Evolutionary conservation across 2,329 filamentous ascomycete genomes (phyloP), one percentile per base, ranked within the genome.

Genomic region (Colletotrichum musae): DNA sequence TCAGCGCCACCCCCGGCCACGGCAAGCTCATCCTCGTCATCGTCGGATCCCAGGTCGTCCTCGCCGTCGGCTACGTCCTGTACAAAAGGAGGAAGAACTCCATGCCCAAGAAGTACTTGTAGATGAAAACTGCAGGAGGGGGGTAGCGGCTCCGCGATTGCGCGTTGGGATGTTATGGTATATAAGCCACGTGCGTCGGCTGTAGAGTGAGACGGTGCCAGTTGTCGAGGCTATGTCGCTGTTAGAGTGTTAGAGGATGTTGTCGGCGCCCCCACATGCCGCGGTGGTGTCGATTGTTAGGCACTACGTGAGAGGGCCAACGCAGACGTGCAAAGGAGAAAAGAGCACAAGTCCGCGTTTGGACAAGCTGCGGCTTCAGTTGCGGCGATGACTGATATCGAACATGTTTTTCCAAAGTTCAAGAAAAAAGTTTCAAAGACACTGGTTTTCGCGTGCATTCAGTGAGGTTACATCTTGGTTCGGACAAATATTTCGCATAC

Each of bases 31-130:
- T 97, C 72, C 87, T 92, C 75, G 83, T 94, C 69, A 87, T 97
- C 68, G 84, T 97, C 64, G 90, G 88, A 18, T 89, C 93, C 72
- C 94, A 98, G 81, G 77, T 93, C 57, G 78, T 94, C 73, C 83
- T 97, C 39, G 89, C 89, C 0, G 89, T 81, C 2, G 88, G 86
- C 1, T 97, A 95, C 77, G 79, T 94, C 45, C 78, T 91, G 68
- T 97, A 97, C 82, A 97, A 97, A 87, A 88, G 90, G 74, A 91
- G 92, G 77, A 89, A 92, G 81, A 86, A 88, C 47, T 90, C 86
- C 72, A 89, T 90, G 80, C 94, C 94, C n/a, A 97, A 97, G 87
- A 98, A 98, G 83, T 98, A 94, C 80, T 83, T 97, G 78, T 97
- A 85, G 7, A 58, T 71, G 66, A 75, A 75, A 62, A 66, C 24